Evolutionary conservation across 495 filamentous ascomycete genomes (phyloP), one percentile per base, ranked within the genome.

Genomic region (Sporormia fimetaria): DNA sequence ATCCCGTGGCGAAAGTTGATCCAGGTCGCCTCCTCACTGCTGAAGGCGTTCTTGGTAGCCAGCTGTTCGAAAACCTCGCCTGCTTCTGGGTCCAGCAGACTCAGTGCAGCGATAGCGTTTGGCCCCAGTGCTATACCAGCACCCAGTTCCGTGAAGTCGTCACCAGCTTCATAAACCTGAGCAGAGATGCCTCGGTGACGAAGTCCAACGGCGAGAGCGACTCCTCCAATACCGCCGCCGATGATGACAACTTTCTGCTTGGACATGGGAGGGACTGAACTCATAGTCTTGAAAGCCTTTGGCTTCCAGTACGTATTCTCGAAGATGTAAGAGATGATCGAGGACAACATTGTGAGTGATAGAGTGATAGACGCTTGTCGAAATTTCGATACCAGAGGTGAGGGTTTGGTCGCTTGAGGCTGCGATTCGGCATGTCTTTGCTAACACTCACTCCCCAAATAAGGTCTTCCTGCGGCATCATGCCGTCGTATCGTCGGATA

Each of bases 121-220:
- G 47, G 44, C 8, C 53, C 53, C 10, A 58, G 40, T 7, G 42
- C 45, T 22, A 57, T 33, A 17, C 52, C 56, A 9, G 51, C 51
- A 3, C 54, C 47, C 10, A 57, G 49, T 37, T 74, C 70, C 1
- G 59, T 58, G 26, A 77, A 70, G 0, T 47, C 47, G 4, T 52
- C 34, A 0, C 66, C 66, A 7, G 69, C 62, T 43, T 77, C 74
- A 58, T 76, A 79, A 36, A 77, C 54, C 4, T 60, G 69, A 34
- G 68, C 49, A 1, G 62, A 56, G 26, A 79, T 23, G 12, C 31
- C 24, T 12, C 34, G 57, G 41, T 41, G 43, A 24, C 33, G 37
- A 3, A 60, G 52, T 2, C 46, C 55, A 32, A 58, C 52, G 1
- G 55, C 53, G 7, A 60, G 44, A 2, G 25, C 22, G 9, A 58